These are phyloP conservation scores for Saccharomyces hybrid DNA, from an alignment of 1,139 yeast species.

Conservation along the genomic window DNA sequence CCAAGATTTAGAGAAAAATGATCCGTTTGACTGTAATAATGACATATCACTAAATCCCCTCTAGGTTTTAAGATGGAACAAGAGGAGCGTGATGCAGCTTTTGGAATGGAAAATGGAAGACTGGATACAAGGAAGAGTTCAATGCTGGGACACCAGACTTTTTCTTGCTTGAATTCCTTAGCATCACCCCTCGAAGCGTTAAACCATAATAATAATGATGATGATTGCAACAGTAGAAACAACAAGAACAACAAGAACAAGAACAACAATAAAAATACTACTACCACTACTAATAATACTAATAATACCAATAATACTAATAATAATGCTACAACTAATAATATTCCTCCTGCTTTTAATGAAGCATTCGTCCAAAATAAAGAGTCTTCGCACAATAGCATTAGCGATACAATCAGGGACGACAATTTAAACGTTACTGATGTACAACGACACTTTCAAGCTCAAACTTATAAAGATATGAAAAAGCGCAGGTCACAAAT, in stretches of 20 bases:
- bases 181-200: neutral
- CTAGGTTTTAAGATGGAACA: neutral
- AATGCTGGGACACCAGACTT: neutral
- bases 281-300: neutral
- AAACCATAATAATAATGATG: neutral
- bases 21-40: neutral
- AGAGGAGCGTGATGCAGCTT: neutral
- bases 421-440: constrained; percentile 8
- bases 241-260: neutral
- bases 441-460: constrained; percentile 41
- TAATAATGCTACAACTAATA: neutral
- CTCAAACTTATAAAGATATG: constrained; percentile 53
- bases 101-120: neutral
- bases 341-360: neutral
- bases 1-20: neutral
- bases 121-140: neutral
- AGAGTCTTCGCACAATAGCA: neutral
- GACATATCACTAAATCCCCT: neutral
- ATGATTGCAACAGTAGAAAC: neutral
- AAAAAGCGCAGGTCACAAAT: constrained; percentile 56
- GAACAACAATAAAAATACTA: neutral
- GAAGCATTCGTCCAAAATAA: neutral
- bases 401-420: neutral
- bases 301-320: neutral
- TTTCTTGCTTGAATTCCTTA: neutral